phyloP scores from a whole-genome alignment of 768 basidiomycete species.

The Tricholoma matsutake region DNA sequence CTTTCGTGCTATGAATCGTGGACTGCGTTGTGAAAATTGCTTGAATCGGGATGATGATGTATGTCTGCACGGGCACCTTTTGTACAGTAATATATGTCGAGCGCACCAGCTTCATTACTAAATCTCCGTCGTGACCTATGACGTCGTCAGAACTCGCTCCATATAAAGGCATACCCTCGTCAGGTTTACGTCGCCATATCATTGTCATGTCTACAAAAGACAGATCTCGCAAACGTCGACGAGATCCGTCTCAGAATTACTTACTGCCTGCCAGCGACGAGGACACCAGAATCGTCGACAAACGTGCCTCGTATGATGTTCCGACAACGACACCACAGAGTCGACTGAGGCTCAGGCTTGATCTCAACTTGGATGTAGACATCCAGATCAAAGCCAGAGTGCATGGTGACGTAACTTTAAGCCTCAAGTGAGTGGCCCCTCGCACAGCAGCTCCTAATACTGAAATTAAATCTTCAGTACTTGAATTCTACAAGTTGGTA shows the following conservation, averaged over 20 bases:
- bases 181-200: too few relatives aligned
- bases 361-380: conserved; percentile 33
- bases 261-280: not conserved
- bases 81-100: too few relatives aligned
- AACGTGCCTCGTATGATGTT: not conserved
- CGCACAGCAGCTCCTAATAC: not conserved
- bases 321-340: not conserved
- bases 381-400: conserved; percentile 31
- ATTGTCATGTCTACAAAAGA: not conserved
- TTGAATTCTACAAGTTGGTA: not conserved
- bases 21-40: too few relatives aligned
- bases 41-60: too few relatives aligned
- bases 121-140: too few relatives aligned
- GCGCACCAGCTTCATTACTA: too few relatives aligned
- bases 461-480: not conserved
- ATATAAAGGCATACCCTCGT: too few relatives aligned
- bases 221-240: not conserved
- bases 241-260: not conserved
- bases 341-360: conserved; percentile 26
- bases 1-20: too few relatives aligned
- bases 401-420: conserved; percentile 31
- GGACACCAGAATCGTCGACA: not conserved
- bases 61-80: too few relatives aligned
- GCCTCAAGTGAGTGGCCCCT: conserved; percentile 3
- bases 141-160: too few relatives aligned